phyloP scores from a whole-genome alignment of 2,329 filamentous ascomycete species.

The Cadophora luteo-olivacea region DNA sequence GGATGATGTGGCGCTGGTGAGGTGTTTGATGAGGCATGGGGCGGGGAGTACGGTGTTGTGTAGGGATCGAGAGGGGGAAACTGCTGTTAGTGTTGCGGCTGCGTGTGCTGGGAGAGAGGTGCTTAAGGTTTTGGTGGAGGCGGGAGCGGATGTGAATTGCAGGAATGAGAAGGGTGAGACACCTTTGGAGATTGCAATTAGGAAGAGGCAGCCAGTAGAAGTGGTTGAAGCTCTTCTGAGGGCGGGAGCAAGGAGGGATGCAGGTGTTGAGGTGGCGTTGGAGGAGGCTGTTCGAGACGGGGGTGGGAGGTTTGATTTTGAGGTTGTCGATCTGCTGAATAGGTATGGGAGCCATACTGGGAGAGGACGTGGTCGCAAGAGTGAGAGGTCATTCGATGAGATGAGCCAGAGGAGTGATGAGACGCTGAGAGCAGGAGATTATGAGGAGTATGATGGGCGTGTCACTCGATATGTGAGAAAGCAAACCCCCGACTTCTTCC shows the following conservation, averaged over 20 bases:
- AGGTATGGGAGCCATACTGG: neutral
- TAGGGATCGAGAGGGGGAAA: neutral
- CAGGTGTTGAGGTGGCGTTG: neutral
- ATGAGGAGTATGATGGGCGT: neutral
- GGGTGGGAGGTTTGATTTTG: neutral
- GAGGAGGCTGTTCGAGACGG: neutral
- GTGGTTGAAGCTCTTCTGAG: neutral
- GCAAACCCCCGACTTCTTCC: neutral
- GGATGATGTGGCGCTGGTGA: constrained; percentile 1
- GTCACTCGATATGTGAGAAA: neutral
- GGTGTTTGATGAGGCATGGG: constrained; percentile 1
- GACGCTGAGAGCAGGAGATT: neutral
- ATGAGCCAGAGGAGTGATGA: constrained; percentile 2
- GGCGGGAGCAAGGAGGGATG: neutral
- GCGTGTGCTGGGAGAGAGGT: neutral
- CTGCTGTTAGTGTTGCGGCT: neutral
- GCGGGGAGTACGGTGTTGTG: neutral
- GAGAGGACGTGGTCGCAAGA: neutral
- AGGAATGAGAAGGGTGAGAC: constrained; percentile 5
- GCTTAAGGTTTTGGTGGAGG: neutral
- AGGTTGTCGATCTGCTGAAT: neutral
- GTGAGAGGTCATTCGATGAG: neutral
- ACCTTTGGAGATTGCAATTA: constrained; percentile 2
- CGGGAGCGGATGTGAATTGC: neutral
- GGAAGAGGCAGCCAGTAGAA: neutral